Conservation (phyloP, 2,329 filamentous ascomycete species). For the Botryotinia narcissicola region DNA sequence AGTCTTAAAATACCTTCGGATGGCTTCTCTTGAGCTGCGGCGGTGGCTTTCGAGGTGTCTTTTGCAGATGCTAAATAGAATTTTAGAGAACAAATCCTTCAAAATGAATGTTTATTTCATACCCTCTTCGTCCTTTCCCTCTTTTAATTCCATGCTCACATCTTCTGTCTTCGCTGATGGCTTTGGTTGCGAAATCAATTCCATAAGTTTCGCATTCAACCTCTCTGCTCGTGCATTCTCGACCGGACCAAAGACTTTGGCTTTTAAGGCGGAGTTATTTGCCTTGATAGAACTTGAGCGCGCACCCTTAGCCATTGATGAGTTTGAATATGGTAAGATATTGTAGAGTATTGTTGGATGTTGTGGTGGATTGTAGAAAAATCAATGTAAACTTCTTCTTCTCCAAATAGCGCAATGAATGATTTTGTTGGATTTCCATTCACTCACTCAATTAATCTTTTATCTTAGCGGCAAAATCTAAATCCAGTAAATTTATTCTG, state of each 20-base stretch:
- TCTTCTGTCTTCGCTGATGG: slow-evolving; percentile 52
- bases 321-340: background rate
- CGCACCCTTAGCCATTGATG: slow-evolving; percentile 81
- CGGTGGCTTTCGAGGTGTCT: slow-evolving; percentile 21
- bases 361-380: background rate
- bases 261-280: slow-evolving; percentile 79
- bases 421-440: slow-evolving; percentile 5
- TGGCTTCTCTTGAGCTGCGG: slow-evolving; percentile 25
- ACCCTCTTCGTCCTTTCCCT: slow-evolving; percentile 25
- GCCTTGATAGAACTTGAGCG: slow-evolving; percentile 76
- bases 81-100: slow-evolving; percentile 21
- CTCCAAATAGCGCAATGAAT: background rate
- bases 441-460: slow-evolving; percentile 3
- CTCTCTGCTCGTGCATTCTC: slow-evolving; percentile 77
- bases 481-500: background rate
- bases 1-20: slow-evolving; percentile 30
- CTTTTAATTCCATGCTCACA: slow-evolving; percentile 48
- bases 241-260: slow-evolving; percentile 78
- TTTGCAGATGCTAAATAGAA: slow-evolving; percentile 23
- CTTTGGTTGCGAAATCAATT: slow-evolving; percentile 74
- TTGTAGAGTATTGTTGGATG: background rate
- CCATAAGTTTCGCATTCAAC: slow-evolving; percentile 80
- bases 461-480: slow-evolving; percentile 17
- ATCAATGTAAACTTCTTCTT: background rate
- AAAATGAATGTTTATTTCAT: background rate